Base-by-base conservation (phyloP, 225 moss, liverwort and hornwort genomes). In the Ulota crispa region DNA sequence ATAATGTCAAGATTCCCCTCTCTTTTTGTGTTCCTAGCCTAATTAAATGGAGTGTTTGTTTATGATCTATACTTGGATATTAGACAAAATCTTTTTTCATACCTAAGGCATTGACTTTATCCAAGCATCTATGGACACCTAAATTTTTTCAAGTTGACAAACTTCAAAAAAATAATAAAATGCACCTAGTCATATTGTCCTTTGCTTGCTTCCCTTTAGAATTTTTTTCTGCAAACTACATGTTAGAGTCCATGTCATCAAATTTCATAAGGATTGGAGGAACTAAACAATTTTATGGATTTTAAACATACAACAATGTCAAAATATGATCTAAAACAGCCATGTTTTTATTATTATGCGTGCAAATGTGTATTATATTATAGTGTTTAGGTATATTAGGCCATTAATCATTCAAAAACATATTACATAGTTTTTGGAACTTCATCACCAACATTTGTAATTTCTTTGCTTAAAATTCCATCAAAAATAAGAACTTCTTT, bases 401-500 rank as follows among this genome's bases (percentile, higher is more conserved):
- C 4, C 0, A 27, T 20, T 5, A 34, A 14, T 57, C 42, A 53
- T 2, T 12, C 21, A 53, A 5, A 72, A 52, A 76, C n/a, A 50
- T 66, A 66, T 42, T 53, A 77, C 42, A 68, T 54, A 30, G 47
- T 76, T 67, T 42, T 42, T 68, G 36, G 20, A 68, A 68, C 77
- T 36, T 43, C 62, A 34, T 75, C 20, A 85, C 92, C 81, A 78
- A 95, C 95, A 81, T 98, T 90, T 83, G 81, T 85, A 73, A 93
- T 91, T 16, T 93, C 89, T 83, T 92, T 90, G 80, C 92, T 86
- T 7, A 94, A 27, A 27, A 93, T 86, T 73, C 91, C 84, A 76
- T 98, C 88, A 11, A 7, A 81, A 70, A 98, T 85, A 2, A 94
- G 68, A 16, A 94, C 94, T 84, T 98, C 97, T 52, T 95, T 98